Evolutionary conservation across 78 protist genomes (phyloP).

Genomic region (Dictyostelium intermedium): DNA sequence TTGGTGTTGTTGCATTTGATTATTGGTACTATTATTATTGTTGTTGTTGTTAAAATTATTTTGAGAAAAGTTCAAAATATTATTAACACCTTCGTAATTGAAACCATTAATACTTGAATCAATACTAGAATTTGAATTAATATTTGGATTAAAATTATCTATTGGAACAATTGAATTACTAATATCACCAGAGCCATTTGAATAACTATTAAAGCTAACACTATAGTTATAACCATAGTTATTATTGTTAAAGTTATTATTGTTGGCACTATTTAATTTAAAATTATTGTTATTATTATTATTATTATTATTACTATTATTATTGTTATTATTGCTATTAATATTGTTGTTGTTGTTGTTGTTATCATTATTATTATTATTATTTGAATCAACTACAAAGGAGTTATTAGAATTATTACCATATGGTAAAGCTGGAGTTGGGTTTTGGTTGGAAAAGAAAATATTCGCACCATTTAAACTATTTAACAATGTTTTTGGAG

Average conservation of each 20-base stretch:
- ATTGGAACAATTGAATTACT: not conserved
- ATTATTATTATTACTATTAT: no score
- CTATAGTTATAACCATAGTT: no score
- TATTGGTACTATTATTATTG: conserved; percentile 17
- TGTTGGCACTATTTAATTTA: no score
- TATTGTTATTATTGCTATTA: no score
- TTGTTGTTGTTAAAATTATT: conserved; percentile 4
- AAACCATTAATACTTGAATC: not conserved
- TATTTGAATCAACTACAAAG: no score
- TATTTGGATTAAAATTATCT: not conserved
- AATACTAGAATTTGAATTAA: not conserved
- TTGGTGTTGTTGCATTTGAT: not conserved
- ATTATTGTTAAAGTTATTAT: no score
- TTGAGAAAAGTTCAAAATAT: not conserved
- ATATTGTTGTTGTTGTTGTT: no score
- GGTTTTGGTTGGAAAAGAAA: not conserved
- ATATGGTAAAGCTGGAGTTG: not conserved
- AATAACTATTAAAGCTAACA: not conserved
- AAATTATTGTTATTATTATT: no score
- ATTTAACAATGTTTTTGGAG: conserved; percentile 11
- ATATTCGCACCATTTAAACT: conserved; percentile 18
- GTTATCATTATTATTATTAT: no score
- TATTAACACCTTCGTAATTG: not conserved
- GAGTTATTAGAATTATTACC: no score
- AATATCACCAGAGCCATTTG: not conserved